These are phyloP conservation scores for Candida lessepsii DNA, from an alignment of 805 yeast genomes.

Conservation along the genomic window DNA sequence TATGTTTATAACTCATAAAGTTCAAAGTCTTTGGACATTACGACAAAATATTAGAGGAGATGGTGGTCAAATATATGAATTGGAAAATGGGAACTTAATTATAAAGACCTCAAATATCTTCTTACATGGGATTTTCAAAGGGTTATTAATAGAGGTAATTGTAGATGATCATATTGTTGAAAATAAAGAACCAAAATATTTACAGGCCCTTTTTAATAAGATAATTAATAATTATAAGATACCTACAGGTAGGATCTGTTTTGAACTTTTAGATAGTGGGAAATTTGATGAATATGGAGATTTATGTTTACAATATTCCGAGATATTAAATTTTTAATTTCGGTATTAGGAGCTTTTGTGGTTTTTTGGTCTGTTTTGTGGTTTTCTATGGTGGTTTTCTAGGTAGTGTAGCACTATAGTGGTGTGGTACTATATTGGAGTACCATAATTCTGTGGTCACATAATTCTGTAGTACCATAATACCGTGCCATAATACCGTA, in stretches of 20 bases:
- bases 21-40: constrained; percentile 68
- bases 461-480: no score
- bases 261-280: constrained; percentile 27
- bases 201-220: constrained; percentile 23
- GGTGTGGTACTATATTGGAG: no score
- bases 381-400: no score
- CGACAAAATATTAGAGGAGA: constrained; percentile 73
- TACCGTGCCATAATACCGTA: no score
- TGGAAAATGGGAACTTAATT: constrained; percentile 51
- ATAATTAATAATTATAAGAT: constrained; percentile 33
- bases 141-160: constrained; percentile 63
- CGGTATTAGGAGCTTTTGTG: no score
- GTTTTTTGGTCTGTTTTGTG: no score
- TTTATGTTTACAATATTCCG: constrained; percentile 41
- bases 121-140: constrained; percentile 72
- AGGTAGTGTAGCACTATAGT: no score
- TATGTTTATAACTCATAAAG: constrained; percentile 49
- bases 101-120: constrained; percentile 70
- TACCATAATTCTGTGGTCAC: no score
- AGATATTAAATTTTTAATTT: constrained; percentile 38
- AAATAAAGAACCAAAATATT: constrained; percentile 13
- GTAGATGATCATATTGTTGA: constrained; percentile 20
- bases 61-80: constrained; percentile 64
- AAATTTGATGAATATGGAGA: constrained; percentile 36
- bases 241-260: constrained; percentile 39